phyloP scores from a whole-genome alignment of 169 alveolate species.

The Plasmodium vivax region DNA sequence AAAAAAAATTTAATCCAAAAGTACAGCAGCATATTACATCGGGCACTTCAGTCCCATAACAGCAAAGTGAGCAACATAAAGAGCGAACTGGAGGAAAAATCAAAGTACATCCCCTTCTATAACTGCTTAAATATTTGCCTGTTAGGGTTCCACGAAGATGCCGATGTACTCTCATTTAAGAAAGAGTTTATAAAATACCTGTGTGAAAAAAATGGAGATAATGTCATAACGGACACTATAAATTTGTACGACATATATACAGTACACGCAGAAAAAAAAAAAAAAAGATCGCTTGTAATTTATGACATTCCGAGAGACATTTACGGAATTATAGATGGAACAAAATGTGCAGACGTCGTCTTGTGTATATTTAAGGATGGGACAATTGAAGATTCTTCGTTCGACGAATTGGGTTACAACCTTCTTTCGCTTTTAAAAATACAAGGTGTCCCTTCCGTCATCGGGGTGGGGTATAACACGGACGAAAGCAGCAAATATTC shows the following conservation, averaged over 20 bases:
- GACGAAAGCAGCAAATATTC: conserved; percentile 45
- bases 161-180: conserved; percentile 48
- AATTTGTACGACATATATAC: conserved; percentile 57
- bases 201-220: conserved; percentile 55
- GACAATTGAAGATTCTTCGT: conserved; percentile 31
- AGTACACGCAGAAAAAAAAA: conserved; percentile 49
- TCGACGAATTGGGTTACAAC: conserved; percentile 76
- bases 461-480: conserved; percentile 79
- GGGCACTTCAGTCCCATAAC: conserved; percentile 27
- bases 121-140: conserved; percentile 39
- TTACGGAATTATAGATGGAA: conserved; percentile 75
- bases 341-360: conserved; percentile 70
- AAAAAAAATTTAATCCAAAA: conserved; percentile 24
- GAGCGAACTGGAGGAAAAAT: conserved; percentile 40
- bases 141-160: conserved; percentile 53
- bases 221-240: conserved; percentile 16
- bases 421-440: conserved; percentile 77
- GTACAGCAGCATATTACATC: conserved; percentile 30
- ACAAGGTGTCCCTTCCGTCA: conserved; percentile 86
- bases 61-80: conserved; percentile 27
- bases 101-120: conserved; percentile 58
- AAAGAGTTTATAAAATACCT: conserved; percentile 63
- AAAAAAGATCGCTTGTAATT: conserved; percentile 43
- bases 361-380: conserved; percentile 73
- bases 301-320: conserved; percentile 66